Conservation (phyloP, 352 stramenopile genomes). For the Globisporangium okanoganense region DNA sequence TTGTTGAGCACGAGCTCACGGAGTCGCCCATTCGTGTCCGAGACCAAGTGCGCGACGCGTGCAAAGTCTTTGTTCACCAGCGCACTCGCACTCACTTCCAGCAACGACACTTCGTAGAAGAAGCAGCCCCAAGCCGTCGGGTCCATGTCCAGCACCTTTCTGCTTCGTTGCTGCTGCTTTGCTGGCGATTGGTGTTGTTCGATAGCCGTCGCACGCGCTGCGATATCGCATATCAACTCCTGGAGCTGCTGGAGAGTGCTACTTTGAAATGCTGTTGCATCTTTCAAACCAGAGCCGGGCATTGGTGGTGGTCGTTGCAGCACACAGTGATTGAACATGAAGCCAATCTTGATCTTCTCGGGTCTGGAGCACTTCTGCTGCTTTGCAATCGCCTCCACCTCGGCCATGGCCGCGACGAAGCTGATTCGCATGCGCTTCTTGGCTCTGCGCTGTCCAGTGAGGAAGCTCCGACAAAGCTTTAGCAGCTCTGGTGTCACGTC, state of each 20-base stretch:
- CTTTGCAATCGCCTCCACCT: slow-evolving; percentile 15
- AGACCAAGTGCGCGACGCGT: slow-evolving; percentile 1
- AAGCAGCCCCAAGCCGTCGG: slow-evolving; percentile 9
- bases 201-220: neutral
- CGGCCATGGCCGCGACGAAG: slow-evolving; percentile 18
- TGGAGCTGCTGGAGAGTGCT: neutral
- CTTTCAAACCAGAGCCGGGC: neutral
- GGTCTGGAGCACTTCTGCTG: neutral
- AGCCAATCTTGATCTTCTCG: slow-evolving; percentile 2
- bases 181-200: neutral
- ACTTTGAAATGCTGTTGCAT: neutral
- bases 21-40: neutral
- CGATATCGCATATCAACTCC: neutral
- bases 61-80: slow-evolving; percentile 7
- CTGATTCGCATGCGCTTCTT: slow-evolving; percentile 24
- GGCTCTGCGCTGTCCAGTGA: slow-evolving; percentile 19
- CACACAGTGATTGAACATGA: slow-evolving; percentile 5
- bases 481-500: slow-evolving; percentile 29
- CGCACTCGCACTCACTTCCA: slow-evolving; percentile 8
- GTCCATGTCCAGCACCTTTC: neutral
- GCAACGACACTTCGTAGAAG: neutral
- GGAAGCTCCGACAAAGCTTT: slow-evolving; percentile 18
- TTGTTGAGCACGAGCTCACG: slow-evolving; percentile 27
- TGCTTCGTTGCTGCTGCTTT: neutral
- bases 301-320: neutral